Evolutionary conservation across 225 moss, liverwort and hornwort genomes (phyloP).

Genomic region (Thuidium tamariscinum): DNA sequence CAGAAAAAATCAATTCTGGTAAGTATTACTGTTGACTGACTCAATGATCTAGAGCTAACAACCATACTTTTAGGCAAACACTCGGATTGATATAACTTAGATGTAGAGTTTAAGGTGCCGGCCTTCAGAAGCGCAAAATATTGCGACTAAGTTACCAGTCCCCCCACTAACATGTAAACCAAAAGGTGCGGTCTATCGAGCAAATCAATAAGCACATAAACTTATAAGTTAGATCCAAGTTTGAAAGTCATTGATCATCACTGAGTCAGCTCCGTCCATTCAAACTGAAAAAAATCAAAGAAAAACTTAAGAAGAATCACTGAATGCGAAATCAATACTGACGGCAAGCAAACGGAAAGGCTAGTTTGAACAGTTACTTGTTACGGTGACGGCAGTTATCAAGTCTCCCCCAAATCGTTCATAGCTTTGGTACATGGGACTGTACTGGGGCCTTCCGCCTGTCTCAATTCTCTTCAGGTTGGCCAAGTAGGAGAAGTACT

Average conservation of each 20-base stretch:
- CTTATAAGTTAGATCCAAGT: not conserved
- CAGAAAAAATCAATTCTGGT: not conserved
- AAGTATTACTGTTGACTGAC: not conserved
- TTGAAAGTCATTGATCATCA: not conserved
- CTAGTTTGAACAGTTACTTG: not conserved
- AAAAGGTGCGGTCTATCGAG: not conserved
- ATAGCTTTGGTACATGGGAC: not conserved
- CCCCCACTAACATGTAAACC: too few species aligned
- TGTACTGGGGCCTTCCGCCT: not conserved
- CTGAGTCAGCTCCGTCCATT: too few species aligned
- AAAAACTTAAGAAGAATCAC: not conserved
- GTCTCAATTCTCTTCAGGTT: not conserved
- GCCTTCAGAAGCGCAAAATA: not conserved
- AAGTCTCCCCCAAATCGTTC: not conserved
- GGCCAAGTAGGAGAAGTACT: not conserved
- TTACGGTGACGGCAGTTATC: not conserved
- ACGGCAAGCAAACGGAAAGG: not conserved
- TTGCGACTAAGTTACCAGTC: too few species aligned
- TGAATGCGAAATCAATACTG: not conserved
- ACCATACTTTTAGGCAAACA: not conserved
- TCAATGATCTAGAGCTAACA: not conserved
- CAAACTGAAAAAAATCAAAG: not conserved
- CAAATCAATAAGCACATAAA: not conserved
- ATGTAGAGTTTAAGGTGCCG: not conserved
- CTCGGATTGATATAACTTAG: not conserved